Conservation (phyloP, 441 rosid genomes). For the Croton setiger region DNA sequence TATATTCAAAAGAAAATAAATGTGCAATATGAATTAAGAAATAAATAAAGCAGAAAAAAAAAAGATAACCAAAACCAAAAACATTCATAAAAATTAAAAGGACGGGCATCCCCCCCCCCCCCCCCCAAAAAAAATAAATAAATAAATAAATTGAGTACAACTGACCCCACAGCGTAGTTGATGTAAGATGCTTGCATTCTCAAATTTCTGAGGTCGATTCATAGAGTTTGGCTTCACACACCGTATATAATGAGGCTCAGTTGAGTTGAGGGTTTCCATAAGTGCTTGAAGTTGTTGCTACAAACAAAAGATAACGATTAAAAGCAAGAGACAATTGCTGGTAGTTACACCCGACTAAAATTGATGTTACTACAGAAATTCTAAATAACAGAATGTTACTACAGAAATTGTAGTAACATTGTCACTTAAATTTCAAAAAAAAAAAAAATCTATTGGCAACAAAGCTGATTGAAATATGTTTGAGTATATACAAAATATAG, state of each 20-base stretch:
- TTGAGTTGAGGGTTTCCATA: slow-evolving; percentile 88
- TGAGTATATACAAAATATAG: not conserved
- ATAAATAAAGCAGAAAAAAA: not conserved
- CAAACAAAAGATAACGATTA: slow-evolving; percentile 21
- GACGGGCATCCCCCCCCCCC: too few relatives aligned
- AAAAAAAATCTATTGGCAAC: not conserved
- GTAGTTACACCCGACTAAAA: slow-evolving; percentile 10
- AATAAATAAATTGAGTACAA: slow-evolving; percentile 19
- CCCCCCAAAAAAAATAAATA: slow-evolving; percentile 8
- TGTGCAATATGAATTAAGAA: not conserved
- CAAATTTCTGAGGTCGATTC: slow-evolving; percentile 86
- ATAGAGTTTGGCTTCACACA: slow-evolving; percentile 98
- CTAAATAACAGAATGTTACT: not conserved
- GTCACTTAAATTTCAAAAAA: not conserved
- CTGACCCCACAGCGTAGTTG: slow-evolving; percentile 99
- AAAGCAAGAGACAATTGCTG: slow-evolving; percentile 10
- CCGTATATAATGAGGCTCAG: slow-evolving; percentile 97
- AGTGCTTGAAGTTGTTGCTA: slow-evolving; percentile 99
- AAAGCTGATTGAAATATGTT: not conserved
- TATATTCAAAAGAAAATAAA: not conserved
- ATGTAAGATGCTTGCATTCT: slow-evolving; percentile 78
- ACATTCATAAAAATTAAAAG: not conserved
- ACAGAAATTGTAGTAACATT: not conserved
- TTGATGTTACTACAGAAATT: not conserved
- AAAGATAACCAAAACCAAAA: not conserved